Percentiles rank a stretch among this genome's conserved stretches.
Conservation (phyloP, 352 stramenopile genomes). For the Globisporangium abappressorium region DNA sequence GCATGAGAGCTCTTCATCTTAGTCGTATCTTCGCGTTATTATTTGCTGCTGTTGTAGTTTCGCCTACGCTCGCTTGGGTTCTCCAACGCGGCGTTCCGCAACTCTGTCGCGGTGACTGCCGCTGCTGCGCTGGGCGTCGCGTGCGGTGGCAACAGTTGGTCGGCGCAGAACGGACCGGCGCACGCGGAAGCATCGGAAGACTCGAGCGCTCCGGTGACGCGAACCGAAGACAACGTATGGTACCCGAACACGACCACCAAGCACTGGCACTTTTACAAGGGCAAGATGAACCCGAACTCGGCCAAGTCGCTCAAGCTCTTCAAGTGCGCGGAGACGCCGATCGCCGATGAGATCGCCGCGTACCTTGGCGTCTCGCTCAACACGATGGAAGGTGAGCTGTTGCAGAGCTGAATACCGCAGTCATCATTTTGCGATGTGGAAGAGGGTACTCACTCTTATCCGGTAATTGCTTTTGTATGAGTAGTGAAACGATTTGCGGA, state of each 20-base stretch:
- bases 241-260: conserved; percentile 83
- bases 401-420: not conserved
- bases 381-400: conserved; percentile 51
- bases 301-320: conserved; percentile 89
- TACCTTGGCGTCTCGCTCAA: conserved; percentile 82
- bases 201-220: conserved; percentile 12
- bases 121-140: conserved; percentile 34
- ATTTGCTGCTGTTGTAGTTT: not conserved
- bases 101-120: conserved; percentile 28
- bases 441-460: not conserved
- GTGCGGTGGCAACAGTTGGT: conserved; percentile 26
- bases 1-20: not conserved
- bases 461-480: not conserved
- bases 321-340: conserved; percentile 84
- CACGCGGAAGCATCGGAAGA: conserved; percentile 16
- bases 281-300: conserved; percentile 79
- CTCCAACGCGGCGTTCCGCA: conserved; percentile 14
- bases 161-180: conserved; percentile 12
- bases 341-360: conserved; percentile 78
- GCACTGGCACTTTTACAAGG: conserved; percentile 88
- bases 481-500: conserved; percentile 50
- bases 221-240: conserved; percentile 40
- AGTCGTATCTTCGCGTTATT: not conserved
- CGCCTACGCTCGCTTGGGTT: conserved; percentile 12
- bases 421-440: not conserved